Evolutionary conservation across 208 protist genomes (phyloP).

Genomic region (Acanthamoeba culbertsoni): DNA sequence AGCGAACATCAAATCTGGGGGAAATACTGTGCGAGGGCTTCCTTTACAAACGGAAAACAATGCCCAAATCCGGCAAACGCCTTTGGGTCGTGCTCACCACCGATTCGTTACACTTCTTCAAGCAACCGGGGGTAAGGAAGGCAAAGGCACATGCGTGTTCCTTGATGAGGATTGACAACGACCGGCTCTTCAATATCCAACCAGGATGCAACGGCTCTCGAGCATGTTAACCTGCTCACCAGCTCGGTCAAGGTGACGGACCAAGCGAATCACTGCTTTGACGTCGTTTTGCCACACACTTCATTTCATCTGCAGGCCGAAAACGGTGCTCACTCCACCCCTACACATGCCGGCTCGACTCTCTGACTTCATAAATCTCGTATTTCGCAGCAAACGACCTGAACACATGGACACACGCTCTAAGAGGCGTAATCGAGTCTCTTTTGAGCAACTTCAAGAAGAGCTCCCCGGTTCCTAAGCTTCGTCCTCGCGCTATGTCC

Average conservation of each 20-base stretch:
- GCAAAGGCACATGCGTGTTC: too few relatives aligned
- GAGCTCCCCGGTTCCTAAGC: neutral
- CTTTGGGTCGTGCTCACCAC: neutral
- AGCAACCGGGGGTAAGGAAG: neutral
- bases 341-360: neutral
- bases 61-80: neutral
- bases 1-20: neutral
- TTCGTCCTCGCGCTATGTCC: neutral
- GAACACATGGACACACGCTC: neutral
- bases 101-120: conserved; percentile 9
- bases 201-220: neutral
- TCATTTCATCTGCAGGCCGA: neutral
- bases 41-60: neutral
- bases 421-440: neutral
- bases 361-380: too few relatives aligned
- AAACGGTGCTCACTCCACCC: neutral
- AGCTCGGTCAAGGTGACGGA: conserved; percentile 28
- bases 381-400: neutral
- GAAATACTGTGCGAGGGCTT: neutral
- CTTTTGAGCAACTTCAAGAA: conserved; percentile 49
- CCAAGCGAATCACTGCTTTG: neutral
- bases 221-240: neutral
- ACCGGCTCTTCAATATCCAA: too few relatives aligned
- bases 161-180: neutral
- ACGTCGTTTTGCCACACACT: neutral